Percentiles rank a stretch among this genome's conserved stretches.
These are phyloP conservation scores for Wickerhamiella galacta DNA, from an alignment of 805 yeast species.

Conservation along the genomic window DNA sequence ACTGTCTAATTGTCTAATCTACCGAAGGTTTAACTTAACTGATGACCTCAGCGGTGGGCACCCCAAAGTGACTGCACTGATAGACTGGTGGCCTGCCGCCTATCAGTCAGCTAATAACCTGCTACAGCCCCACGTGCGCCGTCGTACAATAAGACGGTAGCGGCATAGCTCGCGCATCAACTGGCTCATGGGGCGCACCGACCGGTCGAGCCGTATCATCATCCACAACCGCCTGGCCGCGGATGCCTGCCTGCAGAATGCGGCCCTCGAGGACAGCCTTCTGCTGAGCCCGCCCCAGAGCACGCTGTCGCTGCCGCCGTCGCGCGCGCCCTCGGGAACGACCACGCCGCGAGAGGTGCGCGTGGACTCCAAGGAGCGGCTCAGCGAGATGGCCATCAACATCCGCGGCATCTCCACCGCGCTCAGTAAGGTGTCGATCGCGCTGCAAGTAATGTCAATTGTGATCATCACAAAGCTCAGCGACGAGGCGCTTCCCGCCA, in stretches of 20 bases:
- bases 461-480: slow-evolving; percentile 15
- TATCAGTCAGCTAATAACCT: too few relatives aligned
- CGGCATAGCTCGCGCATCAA: too few relatives aligned
- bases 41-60: too few relatives aligned
- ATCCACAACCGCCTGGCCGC: slow-evolving; percentile 3
- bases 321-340: slow-evolving; percentile 8
- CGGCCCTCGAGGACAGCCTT: not conserved
- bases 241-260: slow-evolving; percentile 1
- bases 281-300: not conserved
- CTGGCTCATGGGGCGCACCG: not conserved
- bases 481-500: slow-evolving; percentile 12
- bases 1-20: too few relatives aligned
- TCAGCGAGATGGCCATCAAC: slow-evolving; percentile 17
- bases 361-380: slow-evolving; percentile 17
- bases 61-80: too few relatives aligned
- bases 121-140: too few relatives aligned
- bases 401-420: slow-evolving; percentile 18
- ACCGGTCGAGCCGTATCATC: slow-evolving; percentile 1
- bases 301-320: slow-evolving; percentile 2
- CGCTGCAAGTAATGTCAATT: slow-evolving; percentile 13
- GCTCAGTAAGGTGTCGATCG: slow-evolving; percentile 14
- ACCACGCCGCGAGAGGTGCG: slow-evolving; percentile 16
- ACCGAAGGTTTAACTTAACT: too few relatives aligned
- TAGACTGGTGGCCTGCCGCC: too few relatives aligned
- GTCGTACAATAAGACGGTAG: too few relatives aligned